Evolutionary conservation across 129 eudicot species (phyloP), one percentile per base, ranked within the genome.

Genomic region (Flaveria brownii): DNA sequence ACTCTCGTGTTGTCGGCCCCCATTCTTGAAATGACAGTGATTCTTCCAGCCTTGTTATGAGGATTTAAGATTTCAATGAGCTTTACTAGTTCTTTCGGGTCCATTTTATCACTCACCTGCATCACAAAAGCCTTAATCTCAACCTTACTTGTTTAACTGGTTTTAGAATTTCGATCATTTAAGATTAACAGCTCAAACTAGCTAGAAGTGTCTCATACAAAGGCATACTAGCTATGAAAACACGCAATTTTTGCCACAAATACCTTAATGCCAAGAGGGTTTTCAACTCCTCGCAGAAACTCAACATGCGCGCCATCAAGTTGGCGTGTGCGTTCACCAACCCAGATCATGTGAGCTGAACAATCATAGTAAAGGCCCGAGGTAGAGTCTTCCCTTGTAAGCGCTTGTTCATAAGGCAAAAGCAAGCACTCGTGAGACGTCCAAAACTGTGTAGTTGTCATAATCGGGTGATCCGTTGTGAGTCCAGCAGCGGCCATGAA

Each of bases 341-440:
- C 97, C 97, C 97, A 92, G 71, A 92, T 72, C 97, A 92, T 89
- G 84, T 92, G 97, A 59, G 97, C 97, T 12, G 96, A 89, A 41
- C 97, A 92, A 78, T 89, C 97, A 75, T 89, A 92, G 54, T 82
- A 89, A 64, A 87, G 89, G 55, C 97, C 97, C 6, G 93, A 77
- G 18, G 96, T 92, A 16, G 97, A 92, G 74, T 92, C 97, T 68
- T 86, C 90, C 78, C 97, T 84, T 2, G 97, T 92, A 8, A 92
- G 91, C 47, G 96, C 96, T 82, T 92, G 97, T 78, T 92, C 97
- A 56, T 92, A 89, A 50, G 97, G 96, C 82, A 92, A 85, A 49
- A 89, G 91, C 82, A 92, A 82, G 82, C 97, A 92, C 84, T 89
- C 97, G 36, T 92, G 97, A 5, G 96, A 92, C 1, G 97, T 92